A percentile compares a stretch with the other conserved stretches of the same genome.
phyloP scores from a whole-genome alignment of 148 eudicot genomes.

The Persicaria maculosa region DNA sequence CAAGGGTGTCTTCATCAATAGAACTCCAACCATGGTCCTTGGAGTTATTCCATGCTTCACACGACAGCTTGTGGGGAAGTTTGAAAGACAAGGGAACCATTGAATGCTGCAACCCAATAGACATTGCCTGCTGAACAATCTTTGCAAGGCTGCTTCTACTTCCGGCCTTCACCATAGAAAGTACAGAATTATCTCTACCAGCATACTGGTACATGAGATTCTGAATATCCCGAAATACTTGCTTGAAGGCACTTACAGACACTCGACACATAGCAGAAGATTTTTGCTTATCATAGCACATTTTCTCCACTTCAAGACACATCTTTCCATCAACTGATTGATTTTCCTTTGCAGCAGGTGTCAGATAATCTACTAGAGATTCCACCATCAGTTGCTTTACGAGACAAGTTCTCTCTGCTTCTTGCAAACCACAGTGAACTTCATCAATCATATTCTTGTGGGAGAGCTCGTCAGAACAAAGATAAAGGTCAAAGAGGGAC shows the following conservation, averaged over 20 bases:
- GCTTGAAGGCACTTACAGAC: slow-evolving; percentile 61
- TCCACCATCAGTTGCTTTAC: slow-evolving; percentile 55
- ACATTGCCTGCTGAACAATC: slow-evolving; percentile 84
- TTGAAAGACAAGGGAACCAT: slow-evolving; percentile 56
- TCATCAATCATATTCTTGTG: slow-evolving; percentile 62
- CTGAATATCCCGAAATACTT: slow-evolving; percentile 63
- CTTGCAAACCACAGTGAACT: slow-evolving; percentile 56
- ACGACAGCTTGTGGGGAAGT: slow-evolving; percentile 64
- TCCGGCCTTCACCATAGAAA: slow-evolving; percentile 81
- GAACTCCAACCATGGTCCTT: slow-evolving; percentile 26
- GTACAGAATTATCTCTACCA: slow-evolving; percentile 42
- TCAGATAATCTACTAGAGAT: slow-evolving; percentile 37
- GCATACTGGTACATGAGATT: slow-evolving; percentile 53
- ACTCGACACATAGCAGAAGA: slow-evolving; percentile 65
- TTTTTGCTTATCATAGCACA: slow-evolving; percentile 49
- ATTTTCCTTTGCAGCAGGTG: slow-evolving; percentile 30
- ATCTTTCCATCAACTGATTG: slow-evolving; percentile 16
- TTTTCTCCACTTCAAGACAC: slow-evolving; percentile 28
- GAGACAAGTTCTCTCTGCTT: slow-evolving; percentile 56
- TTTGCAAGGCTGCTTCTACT: slow-evolving; percentile 70
- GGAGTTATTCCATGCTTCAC: slow-evolving; percentile 64
- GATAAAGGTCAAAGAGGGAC: slow-evolving; percentile 75
- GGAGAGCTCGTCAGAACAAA: slow-evolving; percentile 45
- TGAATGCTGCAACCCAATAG: slow-evolving; percentile 79
- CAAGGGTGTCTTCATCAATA: slow-evolving; percentile 15